Base-by-base conservation (phyloP, 352 stramenopile species). In the Globisporangium uncinulatum region DNA sequence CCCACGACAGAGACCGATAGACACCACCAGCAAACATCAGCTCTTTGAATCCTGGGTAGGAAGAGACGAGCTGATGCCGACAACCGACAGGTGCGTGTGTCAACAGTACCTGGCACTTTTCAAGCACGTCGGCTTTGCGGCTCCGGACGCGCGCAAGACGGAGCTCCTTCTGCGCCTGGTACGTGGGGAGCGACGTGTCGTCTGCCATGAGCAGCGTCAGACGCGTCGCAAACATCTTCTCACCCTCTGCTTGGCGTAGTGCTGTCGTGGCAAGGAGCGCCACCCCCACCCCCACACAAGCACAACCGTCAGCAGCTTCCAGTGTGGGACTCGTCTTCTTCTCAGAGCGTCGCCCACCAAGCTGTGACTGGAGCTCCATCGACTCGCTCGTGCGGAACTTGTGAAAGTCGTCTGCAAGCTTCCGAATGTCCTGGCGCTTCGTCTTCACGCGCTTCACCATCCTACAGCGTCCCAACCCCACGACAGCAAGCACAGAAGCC, bases 221-320 rank as follows among this genome's bases (percentile, higher is more conserved):
- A 1, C 77, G 67, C 56, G 70, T 87, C 53, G 54, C 56, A 41
- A 87, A 83, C 73, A 88, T 76, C 54, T 80, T 75, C 45, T 90
- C 83, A 17, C 74, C 69, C 46, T 89, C 69, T 0, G 76, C 83
- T 43, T 82, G 74, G 29, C 71, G 78, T 20, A 92, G 59, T 5
- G 73, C 83, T 89, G 39, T 6, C 39, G 9, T 4, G 6, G 10
- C 20, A 29, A 36, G 21, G 3, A 21, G 10, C 19, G 24, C 24
- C 24, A 29, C 24, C 24, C 24, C 24, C 24, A 29, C 4, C 4
- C 24, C 24, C 24, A 29, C 24, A 29, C 24, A 29, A 29, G 24
- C 24, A 29, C 24, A 29, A 29, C 2, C 24, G 24, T 29, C 24
- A 29, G 24, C 24, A 29, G 24, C 24, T 29, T 29, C 24, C 24